Conservation (phyloP, 2,329 filamentous ascomycete species). For the Xylariomycetidae sp. region DNA sequence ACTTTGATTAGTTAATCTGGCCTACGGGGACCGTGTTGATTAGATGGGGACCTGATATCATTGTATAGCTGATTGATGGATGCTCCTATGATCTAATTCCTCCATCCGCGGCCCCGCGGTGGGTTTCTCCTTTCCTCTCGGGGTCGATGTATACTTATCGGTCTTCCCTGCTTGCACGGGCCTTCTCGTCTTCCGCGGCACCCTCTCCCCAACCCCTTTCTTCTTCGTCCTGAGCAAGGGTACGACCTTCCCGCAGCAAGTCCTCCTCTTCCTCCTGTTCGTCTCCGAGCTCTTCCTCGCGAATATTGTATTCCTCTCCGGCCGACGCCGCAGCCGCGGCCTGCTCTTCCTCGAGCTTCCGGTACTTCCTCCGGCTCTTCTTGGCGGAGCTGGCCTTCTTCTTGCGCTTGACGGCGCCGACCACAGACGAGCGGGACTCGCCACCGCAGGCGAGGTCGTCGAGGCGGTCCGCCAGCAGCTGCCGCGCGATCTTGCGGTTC, state of each 20-base stretch:
- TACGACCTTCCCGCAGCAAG: not conserved
- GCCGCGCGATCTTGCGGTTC: constrained; percentile 80
- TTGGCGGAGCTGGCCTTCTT: constrained; percentile 72
- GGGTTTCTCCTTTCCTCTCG: too few species aligned
- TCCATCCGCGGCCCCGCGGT: too few species aligned
- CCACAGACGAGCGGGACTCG: constrained; percentile 58
- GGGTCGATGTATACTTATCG: too few species aligned
- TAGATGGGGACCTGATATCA: too few species aligned
- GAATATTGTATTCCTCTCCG: constrained; percentile 12
- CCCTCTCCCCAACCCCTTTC: constrained; percentile 1
- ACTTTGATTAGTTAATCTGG: too few species aligned
- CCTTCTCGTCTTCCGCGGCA: not conserved
- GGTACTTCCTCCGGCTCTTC: constrained; percentile 78
- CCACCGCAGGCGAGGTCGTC: constrained; percentile 70
- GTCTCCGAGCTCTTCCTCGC: constrained; percentile 8
- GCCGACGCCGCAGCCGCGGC: constrained; percentile 19
- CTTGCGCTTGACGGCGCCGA: constrained; percentile 56
- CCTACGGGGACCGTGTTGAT: too few species aligned
- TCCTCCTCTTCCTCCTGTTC: constrained; percentile 5
- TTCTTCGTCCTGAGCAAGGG: too few species aligned
- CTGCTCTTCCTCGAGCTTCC: constrained; percentile 49
- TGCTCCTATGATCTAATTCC: not conserved
- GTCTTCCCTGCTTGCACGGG: not conserved
- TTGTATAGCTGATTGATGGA: too few species aligned
- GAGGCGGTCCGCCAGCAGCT: constrained; percentile 65